Percentiles rank a stretch among this genome's conserved stretches.
phyloP scores from a whole-genome alignment of 192 early-diverging fungal genomes.

The Entomortierella beljakovae region DNA sequence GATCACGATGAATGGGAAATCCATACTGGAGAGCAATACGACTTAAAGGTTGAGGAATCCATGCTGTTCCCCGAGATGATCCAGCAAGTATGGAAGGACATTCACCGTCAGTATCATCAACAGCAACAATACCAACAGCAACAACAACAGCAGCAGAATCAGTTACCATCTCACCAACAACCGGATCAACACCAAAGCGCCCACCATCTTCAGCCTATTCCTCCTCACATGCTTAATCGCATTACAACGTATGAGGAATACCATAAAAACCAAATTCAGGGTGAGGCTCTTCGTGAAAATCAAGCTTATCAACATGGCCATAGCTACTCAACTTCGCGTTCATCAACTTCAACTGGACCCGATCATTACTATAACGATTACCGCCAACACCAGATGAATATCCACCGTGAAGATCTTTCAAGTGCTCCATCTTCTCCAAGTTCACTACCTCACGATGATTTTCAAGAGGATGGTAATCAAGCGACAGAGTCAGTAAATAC shows the following conservation, averaged over 20 bases:
- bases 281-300: constrained; percentile 7
- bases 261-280: constrained; percentile 11
- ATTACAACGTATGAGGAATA: constrained; percentile 42
- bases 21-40: constrained; percentile 4
- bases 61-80: constrained; percentile 30
- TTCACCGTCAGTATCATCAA: constrained; percentile 19
- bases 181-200: neutral
- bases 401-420: constrained; percentile 33
- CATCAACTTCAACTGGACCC: neutral
- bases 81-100: constrained; percentile 38
- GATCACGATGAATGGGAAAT: constrained; percentile 19
- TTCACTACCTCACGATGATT: constrained; percentile 12
- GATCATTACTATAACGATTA: constrained; percentile 4
- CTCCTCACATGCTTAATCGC: constrained; percentile 11
- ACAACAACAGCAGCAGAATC: constrained; percentile 26
- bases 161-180: constrained; percentile 6
- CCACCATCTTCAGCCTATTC: neutral
- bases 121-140: constrained; percentile 8
- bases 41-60: constrained; percentile 18
- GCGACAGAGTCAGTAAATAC: constrained; percentile 3
- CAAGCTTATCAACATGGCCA: neutral
- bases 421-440: constrained; percentile 30
- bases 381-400: constrained; percentile 1
- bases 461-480: constrained; percentile 8
- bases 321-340: neutral